Evolutionary conservation across 176 grass and related monocot genomes (phyloP).

Genomic region (Neostapfia colusana): DNA sequence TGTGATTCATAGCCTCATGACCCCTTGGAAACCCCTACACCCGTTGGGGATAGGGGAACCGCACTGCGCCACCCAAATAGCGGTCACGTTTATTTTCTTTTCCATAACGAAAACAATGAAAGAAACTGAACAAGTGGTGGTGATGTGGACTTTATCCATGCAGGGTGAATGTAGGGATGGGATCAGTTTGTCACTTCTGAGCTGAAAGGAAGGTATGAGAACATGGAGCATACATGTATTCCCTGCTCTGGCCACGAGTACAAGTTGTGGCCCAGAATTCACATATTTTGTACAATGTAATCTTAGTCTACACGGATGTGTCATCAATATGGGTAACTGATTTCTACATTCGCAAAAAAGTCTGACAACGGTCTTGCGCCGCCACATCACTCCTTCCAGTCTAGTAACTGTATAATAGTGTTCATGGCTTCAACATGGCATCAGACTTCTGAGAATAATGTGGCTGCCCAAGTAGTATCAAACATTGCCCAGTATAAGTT

Average conservation of each 20-base stretch:
- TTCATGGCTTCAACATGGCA: slow-evolving; percentile 12
- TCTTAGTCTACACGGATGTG: not conserved
- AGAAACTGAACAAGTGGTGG: slow-evolving; percentile 31
- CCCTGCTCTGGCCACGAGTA: slow-evolving; percentile 7
- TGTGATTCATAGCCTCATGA: slow-evolving; percentile 30
- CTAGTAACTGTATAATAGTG: not conserved
- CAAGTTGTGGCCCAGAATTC: slow-evolving; percentile 23
- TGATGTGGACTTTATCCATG: slow-evolving; percentile 45
- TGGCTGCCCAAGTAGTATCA: not conserved
- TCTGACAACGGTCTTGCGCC: not conserved
- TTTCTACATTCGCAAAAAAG: not conserved
- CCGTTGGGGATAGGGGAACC: slow-evolving; percentile 47
- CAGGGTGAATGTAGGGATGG: slow-evolving; percentile 27
- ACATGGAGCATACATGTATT: slow-evolving; percentile 31
- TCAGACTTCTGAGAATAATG: slow-evolving; percentile 7
- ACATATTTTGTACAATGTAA: slow-evolving; percentile 1
- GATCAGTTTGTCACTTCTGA: not conserved
- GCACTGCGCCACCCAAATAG: slow-evolving; percentile 35
- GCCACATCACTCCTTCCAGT: not conserved
- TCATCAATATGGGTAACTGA: not conserved
- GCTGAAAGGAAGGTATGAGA: slow-evolving; percentile 33
- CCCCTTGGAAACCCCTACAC: not conserved
- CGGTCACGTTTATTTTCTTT: not conserved
- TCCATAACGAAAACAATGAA: slow-evolving; percentile 19
- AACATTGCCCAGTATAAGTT: not conserved